Evolutionary conservation across 2,329 filamentous ascomycete genomes (phyloP).

Genomic region (Pseudopyrenochaeta lycopersici): DNA sequence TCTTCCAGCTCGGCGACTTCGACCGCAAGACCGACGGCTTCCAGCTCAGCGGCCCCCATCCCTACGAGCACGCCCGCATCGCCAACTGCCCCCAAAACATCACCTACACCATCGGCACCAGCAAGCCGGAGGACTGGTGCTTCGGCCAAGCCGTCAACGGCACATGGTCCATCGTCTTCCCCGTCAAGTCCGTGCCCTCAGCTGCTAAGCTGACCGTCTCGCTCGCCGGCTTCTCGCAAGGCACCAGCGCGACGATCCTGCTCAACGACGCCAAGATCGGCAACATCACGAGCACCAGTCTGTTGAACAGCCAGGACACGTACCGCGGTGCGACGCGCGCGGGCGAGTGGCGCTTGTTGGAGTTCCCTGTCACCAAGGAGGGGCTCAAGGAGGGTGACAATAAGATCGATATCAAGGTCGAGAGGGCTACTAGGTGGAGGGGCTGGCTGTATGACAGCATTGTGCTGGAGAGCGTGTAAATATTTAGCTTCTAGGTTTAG

Average conservation of each 20-base stretch:
- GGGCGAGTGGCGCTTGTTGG: conserved; percentile 59
- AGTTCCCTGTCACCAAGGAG: conserved; percentile 48
- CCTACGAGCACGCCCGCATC: conserved; percentile 57
- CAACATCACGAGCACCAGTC: conserved; percentile 49
- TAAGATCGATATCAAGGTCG: conserved; percentile 49
- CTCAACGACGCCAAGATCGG: conserved; percentile 53
- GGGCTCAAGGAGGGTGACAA: conserved; percentile 46
- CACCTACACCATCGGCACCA: conserved; percentile 54
- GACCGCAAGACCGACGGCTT: conserved; percentile 59
- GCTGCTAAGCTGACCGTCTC: conserved; percentile 54
- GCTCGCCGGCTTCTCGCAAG: conserved; percentile 57
- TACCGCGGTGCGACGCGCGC: conserved; percentile 59
- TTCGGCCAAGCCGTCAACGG: conserved; percentile 56
- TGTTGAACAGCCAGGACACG: conserved; percentile 57
- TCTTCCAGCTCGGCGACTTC: conserved; percentile 61
- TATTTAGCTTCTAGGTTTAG: neutral
- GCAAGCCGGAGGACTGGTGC: conserved; percentile 55
- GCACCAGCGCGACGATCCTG: conserved; percentile 52
- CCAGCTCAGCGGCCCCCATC: conserved; percentile 51
- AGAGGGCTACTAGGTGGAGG: conserved; percentile 47
- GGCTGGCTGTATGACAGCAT: conserved; percentile 57
- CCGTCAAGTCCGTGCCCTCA: conserved; percentile 19
- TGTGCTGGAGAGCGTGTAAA: conserved; percentile 45
- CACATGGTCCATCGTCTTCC: conserved; percentile 48
- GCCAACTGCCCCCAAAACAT: conserved; percentile 57